A percentile compares a stretch with the other conserved stretches of the same genome.
These are phyloP conservation scores for Hordeum marinum DNA, from an alignment of 176 grass and related monocot genomes.

Conservation along the genomic window DNA sequence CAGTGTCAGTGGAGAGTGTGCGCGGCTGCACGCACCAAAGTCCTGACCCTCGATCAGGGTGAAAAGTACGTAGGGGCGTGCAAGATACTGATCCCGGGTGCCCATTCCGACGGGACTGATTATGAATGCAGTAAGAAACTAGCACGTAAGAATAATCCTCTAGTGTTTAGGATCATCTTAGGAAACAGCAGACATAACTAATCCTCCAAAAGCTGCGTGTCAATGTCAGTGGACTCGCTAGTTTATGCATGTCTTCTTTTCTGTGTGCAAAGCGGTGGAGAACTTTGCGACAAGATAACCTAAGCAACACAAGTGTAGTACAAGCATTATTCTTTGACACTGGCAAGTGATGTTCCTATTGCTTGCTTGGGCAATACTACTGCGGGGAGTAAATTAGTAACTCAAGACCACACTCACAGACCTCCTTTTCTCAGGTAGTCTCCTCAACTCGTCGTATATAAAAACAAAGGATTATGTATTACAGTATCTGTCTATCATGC, in stretches of 20 bases:
- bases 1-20: not conserved
- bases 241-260: not conserved
- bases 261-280: not conserved
- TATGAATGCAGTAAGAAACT: slow-evolving; percentile 23
- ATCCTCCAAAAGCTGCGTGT: slow-evolving; percentile 26
- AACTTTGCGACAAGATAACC: not conserved
- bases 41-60: not conserved
- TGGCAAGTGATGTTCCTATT: not conserved
- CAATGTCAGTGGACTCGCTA: not conserved
- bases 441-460: not conserved
- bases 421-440: not conserved
- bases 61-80: not conserved
- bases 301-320: not conserved
- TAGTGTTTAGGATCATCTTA: slow-evolving; percentile 17
- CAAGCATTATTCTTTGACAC: not conserved
- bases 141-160: not conserved
- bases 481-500: not conserved
- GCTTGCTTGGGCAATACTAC: not conserved
- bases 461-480: not conserved
- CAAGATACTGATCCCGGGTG: slow-evolving; percentile 11
- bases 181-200: slow-evolving; percentile 24
- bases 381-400: slow-evolving; percentile 9
- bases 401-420: slow-evolving; percentile 24
- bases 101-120: slow-evolving; percentile 12
- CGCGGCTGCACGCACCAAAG: not conserved